phyloP scores from a whole-genome alignment of 2,329 filamentous ascomycete species.

The Calycina herbarum region DNA sequence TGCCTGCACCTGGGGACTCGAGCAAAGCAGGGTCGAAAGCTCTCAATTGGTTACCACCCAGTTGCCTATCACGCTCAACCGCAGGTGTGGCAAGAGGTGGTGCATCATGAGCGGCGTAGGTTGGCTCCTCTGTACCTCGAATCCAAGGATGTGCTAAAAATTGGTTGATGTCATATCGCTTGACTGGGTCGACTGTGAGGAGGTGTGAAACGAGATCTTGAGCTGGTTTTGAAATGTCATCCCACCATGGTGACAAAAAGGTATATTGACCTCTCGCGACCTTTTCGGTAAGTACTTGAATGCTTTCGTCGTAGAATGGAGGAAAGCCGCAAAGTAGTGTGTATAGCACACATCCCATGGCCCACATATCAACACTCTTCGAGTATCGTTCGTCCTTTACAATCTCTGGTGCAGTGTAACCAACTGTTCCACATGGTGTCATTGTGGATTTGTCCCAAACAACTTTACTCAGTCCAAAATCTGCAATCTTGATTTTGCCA shows the following conservation, averaged over 20 bases:
- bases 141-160: conserved; percentile 98
- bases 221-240: conserved; percentile 92
- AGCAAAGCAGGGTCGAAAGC: conserved; percentile 58
- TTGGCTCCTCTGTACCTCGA: conserved; percentile 66
- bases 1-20: conserved; percentile 60
- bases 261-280: conserved; percentile 96
- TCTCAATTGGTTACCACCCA: conserved; percentile 40
- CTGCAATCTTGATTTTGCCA: conserved; percentile 93
- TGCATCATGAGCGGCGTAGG: conserved; percentile 65
- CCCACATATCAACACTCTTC: conserved; percentile 99
- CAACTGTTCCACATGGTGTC: conserved; percentile 98
- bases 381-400: conserved; percentile 99
- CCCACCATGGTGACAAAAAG: conserved; percentile 98
- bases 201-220: conserved; percentile 94
- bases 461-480: conserved; percentile 96
- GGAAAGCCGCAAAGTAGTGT: conserved; percentile 96
- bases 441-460: conserved; percentile 98
- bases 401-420: conserved; percentile 97
- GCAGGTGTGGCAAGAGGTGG: conserved; percentile 71
- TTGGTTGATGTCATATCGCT: conserved; percentile 89
- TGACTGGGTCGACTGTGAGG: conserved; percentile 89
- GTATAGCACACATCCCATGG: conserved; percentile 92
- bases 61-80: conserved; percentile 38
- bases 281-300: conserved; percentile 95
- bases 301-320: conserved; percentile 97